These are phyloP conservation scores for Suillus fuscotomentosus DNA, from an alignment of 768 basidiomycete genomes.

Conservation along the genomic window DNA sequence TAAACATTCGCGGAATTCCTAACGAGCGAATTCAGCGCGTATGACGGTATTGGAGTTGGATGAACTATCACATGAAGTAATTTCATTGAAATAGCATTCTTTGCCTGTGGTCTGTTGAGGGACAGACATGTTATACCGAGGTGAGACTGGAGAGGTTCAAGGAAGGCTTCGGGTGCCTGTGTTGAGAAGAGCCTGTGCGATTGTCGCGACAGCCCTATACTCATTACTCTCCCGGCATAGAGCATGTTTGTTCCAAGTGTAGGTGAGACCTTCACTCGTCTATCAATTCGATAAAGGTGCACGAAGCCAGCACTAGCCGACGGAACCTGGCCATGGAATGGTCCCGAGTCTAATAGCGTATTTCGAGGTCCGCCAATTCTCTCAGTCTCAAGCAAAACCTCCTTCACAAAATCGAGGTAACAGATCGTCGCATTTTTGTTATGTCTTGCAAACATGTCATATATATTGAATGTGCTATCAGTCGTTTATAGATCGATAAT, in stretches of 20 bases:
- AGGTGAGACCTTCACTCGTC: not conserved
- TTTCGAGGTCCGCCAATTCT: not conserved
- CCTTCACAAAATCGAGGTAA: too few relatives aligned
- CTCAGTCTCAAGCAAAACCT: too few relatives aligned
- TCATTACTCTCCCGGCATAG: not conserved
- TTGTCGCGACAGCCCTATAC: not conserved
- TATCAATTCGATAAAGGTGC: not conserved
- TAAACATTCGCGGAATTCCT: conserved; percentile 75
- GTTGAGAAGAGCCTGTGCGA: conserved; percentile 20
- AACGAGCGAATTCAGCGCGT: conserved; percentile 10
- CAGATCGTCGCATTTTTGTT: too few relatives aligned
- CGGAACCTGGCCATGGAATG: too few relatives aligned
- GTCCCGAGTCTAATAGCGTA: not conserved
- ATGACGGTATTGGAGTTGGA: conserved; percentile 7
- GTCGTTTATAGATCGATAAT: not conserved
- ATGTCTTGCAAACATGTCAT: too few relatives aligned
- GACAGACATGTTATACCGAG: conserved; percentile 71
- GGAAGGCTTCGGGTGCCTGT: conserved; percentile 33
- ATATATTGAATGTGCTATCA: too few relatives aligned
- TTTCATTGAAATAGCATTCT: conserved; percentile 81
- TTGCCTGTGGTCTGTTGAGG: conserved; percentile 80
- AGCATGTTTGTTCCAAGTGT: not conserved
- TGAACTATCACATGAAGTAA: conserved; percentile 58
- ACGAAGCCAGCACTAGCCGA: too few relatives aligned
- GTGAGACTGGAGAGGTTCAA: conserved; percentile 51